A percentile compares a stretch with the other conserved stretches of the same genome.
phyloP scores from a whole-genome alignment of 1,284 basidiomycete species.

The Acaromyces ingoldii region DNA sequence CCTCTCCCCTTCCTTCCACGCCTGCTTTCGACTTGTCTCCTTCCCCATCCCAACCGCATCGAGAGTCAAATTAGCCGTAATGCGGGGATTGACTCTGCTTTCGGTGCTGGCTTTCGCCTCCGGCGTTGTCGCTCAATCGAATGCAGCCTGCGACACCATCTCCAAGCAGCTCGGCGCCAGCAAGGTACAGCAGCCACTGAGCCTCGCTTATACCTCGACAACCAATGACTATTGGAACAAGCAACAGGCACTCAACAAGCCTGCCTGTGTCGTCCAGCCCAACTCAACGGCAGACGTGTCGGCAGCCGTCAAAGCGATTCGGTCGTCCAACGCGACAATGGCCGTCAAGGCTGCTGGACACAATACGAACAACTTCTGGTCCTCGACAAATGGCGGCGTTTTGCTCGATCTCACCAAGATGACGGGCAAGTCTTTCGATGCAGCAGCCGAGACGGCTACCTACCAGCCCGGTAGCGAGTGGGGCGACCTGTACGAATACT shows the following conservation, averaged over 20 bases:
- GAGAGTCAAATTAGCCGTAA: too few relatives aligned
- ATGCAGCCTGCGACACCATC: too few relatives aligned
- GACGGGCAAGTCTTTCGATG: slow-evolving; percentile 15
- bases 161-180: too few relatives aligned
- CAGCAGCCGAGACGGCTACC: background rate
- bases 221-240: slow-evolving; percentile 1
- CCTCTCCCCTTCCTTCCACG: too few relatives aligned
- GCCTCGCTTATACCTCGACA: background rate
- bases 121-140: too few relatives aligned
- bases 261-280: slow-evolving; percentile 6
- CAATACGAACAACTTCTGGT: slow-evolving; percentile 24
- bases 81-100: too few relatives aligned
- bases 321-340: slow-evolving; percentile 10
- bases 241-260: background rate
- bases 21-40: too few relatives aligned
- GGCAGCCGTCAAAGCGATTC: slow-evolving; percentile 3
- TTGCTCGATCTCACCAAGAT: slow-evolving; percentile 21
- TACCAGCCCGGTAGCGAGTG: slow-evolving; percentile 22
- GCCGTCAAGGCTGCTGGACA: slow-evolving; percentile 32
- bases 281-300: background rate
- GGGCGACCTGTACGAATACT: slow-evolving; percentile 18
- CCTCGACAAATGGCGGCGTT: slow-evolving; percentile 16
- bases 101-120: too few relatives aligned
- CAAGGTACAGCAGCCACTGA: too few relatives aligned
- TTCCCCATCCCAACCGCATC: too few relatives aligned